Conservation (phyloP, 495 filamentous ascomycete genomes). For the Hypoxylon intermedium region DNA sequence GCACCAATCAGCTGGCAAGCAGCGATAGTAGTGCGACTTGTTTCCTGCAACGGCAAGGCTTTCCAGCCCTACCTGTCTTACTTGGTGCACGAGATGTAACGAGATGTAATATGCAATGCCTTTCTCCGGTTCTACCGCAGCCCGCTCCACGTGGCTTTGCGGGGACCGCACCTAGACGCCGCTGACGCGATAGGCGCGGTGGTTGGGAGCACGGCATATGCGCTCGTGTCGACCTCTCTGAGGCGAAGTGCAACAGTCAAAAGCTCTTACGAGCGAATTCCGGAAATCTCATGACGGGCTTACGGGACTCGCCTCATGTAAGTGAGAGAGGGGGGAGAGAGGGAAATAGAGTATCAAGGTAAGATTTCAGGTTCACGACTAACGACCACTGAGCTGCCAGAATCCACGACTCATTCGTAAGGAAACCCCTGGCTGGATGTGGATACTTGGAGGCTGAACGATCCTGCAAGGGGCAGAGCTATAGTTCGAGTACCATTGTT, state of each 20-base stretch:
- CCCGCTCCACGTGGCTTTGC: conserved; percentile 29
- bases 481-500: conserved; percentile 13
- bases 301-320: too few relatives aligned
- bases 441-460: conserved; percentile 27
- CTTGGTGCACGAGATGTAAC: too few relatives aligned
- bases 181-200: conserved; percentile 29
- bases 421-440: conserved; percentile 6
- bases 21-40: conserved; percentile 15
- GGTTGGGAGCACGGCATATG: conserved; percentile 9
- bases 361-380: not conserved
- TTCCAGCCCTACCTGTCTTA: not conserved
- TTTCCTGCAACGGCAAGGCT: conserved; percentile 19
- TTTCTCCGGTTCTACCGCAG: conserved; percentile 28
- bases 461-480: conserved; percentile 37
- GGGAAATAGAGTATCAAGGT: not conserved
- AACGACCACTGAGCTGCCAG: not conserved
- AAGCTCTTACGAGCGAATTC: too few relatives aligned
- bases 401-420: not conserved
- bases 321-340: too few relatives aligned
- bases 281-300: too few relatives aligned
- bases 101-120: not conserved
- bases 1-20: not conserved
- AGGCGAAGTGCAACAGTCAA: too few relatives aligned
- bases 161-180: conserved; percentile 8
- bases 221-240: not conserved